Evolutionary conservation across 2,329 filamentous ascomycete genomes (phyloP).

Genomic region (Periglandula ipomoeae): DNA sequence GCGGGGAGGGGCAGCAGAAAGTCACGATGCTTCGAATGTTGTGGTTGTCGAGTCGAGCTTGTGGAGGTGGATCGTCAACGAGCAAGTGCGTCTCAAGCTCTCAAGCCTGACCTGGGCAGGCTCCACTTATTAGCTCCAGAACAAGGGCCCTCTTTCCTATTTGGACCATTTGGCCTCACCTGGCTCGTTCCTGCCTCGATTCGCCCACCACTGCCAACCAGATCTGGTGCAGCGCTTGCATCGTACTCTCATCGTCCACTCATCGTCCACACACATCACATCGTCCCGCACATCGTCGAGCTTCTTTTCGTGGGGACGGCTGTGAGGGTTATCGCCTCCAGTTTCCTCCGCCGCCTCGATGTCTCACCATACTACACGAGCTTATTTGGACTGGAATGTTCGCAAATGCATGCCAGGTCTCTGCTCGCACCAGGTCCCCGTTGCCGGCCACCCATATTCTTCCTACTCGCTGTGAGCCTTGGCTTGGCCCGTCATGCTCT

Average conservation of each 20-base stretch:
- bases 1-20: neutral
- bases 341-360: conserved; percentile 1
- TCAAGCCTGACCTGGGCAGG: too few species aligned
- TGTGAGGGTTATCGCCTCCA: neutral
- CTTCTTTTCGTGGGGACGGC: neutral
- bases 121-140: neutral
- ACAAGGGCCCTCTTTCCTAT: conserved; percentile 3
- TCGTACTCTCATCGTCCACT: too few species aligned
- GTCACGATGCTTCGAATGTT: conserved; percentile 6
- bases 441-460: conserved; percentile 5
- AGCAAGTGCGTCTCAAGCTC: too few species aligned
- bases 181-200: conserved; percentile 4
- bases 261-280: neutral
- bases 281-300: neutral
- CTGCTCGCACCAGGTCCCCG: neutral
- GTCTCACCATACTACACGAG: conserved; percentile 10
- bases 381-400: conserved; percentile 10
- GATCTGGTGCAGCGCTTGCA: neutral
- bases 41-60: conserved; percentile 3
- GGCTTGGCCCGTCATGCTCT: neutral
- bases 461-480: neutral
- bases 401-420: conserved; percentile 10
- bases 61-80: too few species aligned
- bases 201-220: too few species aligned
- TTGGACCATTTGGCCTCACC: neutral